phyloP scores from a whole-genome alignment of 2,329 filamentous ascomycete species.

The Fusarium sp. region DNA sequence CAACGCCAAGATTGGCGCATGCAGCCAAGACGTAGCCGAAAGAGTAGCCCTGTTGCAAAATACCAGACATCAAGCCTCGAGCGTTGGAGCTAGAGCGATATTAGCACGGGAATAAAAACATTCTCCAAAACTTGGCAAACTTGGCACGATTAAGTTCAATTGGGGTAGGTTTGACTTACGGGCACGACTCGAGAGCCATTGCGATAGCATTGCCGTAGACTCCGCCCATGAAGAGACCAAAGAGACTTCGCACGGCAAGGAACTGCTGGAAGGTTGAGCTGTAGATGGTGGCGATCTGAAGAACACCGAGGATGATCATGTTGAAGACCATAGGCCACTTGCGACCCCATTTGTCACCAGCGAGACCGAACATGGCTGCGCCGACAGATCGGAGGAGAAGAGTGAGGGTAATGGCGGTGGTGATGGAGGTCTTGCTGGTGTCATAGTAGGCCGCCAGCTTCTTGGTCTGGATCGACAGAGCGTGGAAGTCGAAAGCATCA shows the following conservation, averaged over 20 bases:
- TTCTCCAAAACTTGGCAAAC: slow-evolving; percentile 26
- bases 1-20: slow-evolving; percentile 76
- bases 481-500: slow-evolving; percentile 86
- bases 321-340: slow-evolving; percentile 87
- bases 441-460: slow-evolving; percentile 67
- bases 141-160: not conserved
- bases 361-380: slow-evolving; percentile 77
- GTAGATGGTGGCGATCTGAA: slow-evolving; percentile 81
- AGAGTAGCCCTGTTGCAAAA: slow-evolving; percentile 83
- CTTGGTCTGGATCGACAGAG: slow-evolving; percentile 78
- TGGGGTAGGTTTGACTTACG: slow-evolving; percentile 52
- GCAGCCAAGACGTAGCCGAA: slow-evolving; percentile 83
- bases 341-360: slow-evolving; percentile 80
- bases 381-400: slow-evolving; percentile 78
- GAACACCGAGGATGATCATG: slow-evolving; percentile 73
- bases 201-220: slow-evolving; percentile 81
- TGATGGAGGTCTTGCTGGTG: slow-evolving; percentile 69
- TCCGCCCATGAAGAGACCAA: slow-evolving; percentile 83
- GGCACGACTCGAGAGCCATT: slow-evolving; percentile 79
- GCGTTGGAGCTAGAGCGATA: slow-evolving; percentile 60
- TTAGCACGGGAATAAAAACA: slow-evolving; percentile 31
- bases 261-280: slow-evolving; percentile 75
- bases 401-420: slow-evolving; percentile 78
- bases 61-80: slow-evolving; percentile 81
- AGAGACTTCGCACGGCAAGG: slow-evolving; percentile 75